phyloP scores from a whole-genome alignment of 371 early-diverging fungal species.

The Syncephalastrum racemosum region DNA sequence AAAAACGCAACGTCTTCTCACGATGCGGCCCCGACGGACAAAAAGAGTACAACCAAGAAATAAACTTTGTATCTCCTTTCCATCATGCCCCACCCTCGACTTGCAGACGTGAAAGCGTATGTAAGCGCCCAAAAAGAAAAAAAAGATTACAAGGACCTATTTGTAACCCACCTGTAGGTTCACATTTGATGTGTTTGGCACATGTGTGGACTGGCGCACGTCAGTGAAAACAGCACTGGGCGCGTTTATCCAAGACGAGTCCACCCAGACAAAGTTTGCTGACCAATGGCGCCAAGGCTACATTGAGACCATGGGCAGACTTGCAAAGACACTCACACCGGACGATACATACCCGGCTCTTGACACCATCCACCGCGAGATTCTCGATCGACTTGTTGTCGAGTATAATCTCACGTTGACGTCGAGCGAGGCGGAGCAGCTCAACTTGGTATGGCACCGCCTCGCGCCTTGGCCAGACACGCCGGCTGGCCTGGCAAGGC shows the following conservation, averaged over 20 bases:
- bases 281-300: constrained; percentile 19
- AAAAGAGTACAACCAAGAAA: too few species aligned
- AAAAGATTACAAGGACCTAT: too few species aligned
- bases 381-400: constrained; percentile 7
- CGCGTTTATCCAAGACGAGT: too few species aligned
- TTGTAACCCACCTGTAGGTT: constrained; percentile 1
- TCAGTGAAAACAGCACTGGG: constrained; percentile 7
- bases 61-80: too few species aligned
- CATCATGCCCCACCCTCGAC: too few species aligned
- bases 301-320: not conserved
- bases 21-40: too few species aligned
- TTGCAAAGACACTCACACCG: not conserved
- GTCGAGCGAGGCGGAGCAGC: not conserved
- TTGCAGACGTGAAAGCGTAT: too few species aligned
- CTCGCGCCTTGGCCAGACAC: constrained; percentile 16
- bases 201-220: constrained; percentile 16
- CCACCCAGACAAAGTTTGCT: constrained; percentile 4
- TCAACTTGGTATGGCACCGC: constrained; percentile 13
- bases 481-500: constrained; percentile 1
- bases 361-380: constrained; percentile 10
- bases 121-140: too few species aligned
- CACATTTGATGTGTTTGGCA: constrained; percentile 20
- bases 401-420: constrained; percentile 1
- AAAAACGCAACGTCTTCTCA: constrained; percentile 1
- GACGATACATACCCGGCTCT: constrained; percentile 9